phyloP scores from a whole-genome alignment of 352 stramenopile genomes.

The Pythium pyrilobum region DNA sequence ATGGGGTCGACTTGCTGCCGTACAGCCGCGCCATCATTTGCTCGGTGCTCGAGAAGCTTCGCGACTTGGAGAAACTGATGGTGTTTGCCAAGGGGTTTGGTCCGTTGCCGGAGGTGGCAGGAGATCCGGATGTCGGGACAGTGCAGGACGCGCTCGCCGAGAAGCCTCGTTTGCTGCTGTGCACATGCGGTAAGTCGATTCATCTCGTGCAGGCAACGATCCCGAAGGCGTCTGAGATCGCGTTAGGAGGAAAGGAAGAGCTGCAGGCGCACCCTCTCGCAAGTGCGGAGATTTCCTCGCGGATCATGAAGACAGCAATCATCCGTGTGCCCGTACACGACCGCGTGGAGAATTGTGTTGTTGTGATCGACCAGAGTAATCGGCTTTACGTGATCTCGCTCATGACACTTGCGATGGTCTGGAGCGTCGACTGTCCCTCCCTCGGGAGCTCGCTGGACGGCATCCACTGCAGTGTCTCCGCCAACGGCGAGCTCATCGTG shows the following conservation, averaged over 20 bases:
- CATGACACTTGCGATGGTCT: slow-evolving; percentile 47
- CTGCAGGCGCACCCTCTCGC: slow-evolving; percentile 40
- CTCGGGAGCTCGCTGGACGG: slow-evolving; percentile 35
- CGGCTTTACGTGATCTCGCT: slow-evolving; percentile 60
- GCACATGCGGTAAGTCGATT: slow-evolving; percentile 48
- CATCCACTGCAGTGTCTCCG: slow-evolving; percentile 36
- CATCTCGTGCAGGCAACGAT: slow-evolving; percentile 45
- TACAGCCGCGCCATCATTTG: slow-evolving; percentile 37
- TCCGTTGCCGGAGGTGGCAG: slow-evolving; percentile 12
- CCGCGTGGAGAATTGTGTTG: slow-evolving; percentile 54
- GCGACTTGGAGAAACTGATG: slow-evolving; percentile 44
- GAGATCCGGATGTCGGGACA: slow-evolving; percentile 13
- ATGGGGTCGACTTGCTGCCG: slow-evolving; percentile 43
- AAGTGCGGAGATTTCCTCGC: slow-evolving; percentile 38
- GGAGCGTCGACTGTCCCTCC: slow-evolving; percentile 32
- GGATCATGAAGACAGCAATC: slow-evolving; percentile 40
- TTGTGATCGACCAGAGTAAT: slow-evolving; percentile 63
- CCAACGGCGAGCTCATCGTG: slow-evolving; percentile 50
- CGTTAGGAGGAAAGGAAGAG: slow-evolving; percentile 36
- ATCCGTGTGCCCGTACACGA: slow-evolving; percentile 52
- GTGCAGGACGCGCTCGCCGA: slow-evolving; percentile 29
- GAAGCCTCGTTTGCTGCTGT: slow-evolving; percentile 46
- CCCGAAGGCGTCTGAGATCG: slow-evolving; percentile 55
- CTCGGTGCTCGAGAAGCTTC: slow-evolving; percentile 43
- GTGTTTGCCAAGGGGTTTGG: slow-evolving; percentile 41